Percentiles rank a stretch among this genome's conserved stretches.
These are phyloP conservation scores for Leccinum variabile DNA, from an alignment of 1,284 basidiomycete species.

Conservation along the genomic window DNA sequence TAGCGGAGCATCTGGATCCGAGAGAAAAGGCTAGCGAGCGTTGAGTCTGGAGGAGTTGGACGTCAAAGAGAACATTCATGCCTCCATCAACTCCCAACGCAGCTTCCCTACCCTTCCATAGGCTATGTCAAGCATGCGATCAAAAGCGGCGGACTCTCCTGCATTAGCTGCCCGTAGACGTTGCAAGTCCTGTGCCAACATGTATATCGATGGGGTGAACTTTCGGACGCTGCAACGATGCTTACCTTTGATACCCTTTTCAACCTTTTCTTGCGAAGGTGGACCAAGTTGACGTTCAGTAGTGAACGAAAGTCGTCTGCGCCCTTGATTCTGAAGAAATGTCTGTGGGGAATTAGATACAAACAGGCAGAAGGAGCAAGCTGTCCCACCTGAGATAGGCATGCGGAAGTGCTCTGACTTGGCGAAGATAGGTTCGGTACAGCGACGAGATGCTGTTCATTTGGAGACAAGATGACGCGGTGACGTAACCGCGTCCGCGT, in stretches of 20 bases:
- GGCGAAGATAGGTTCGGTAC: slow-evolving; percentile 33
- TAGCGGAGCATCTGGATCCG: slow-evolving; percentile 41
- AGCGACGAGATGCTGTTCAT: slow-evolving; percentile 24
- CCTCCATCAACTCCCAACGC: slow-evolving; percentile 63
- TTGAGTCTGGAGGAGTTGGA: slow-evolving; percentile 9
- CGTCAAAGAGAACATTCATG: slow-evolving; percentile 27
- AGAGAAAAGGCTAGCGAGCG: slow-evolving; percentile 50
- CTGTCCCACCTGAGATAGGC: slow-evolving; percentile 29
- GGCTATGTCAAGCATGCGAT: slow-evolving; percentile 67
- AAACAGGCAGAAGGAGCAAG: not conserved
- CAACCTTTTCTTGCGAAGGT: slow-evolving; percentile 43
- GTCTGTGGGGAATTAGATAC: slow-evolving; percentile 40
- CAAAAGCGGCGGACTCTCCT: slow-evolving; percentile 54
- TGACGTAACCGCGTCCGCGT: not conserved
- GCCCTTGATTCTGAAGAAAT: slow-evolving; percentile 64
- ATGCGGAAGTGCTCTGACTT: slow-evolving; percentile 33
- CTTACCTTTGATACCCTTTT: slow-evolving; percentile 53
- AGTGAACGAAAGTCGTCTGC: slow-evolving; percentile 55
- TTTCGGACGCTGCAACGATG: not conserved
- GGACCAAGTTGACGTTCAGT: slow-evolving; percentile 30
- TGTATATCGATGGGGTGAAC: not conserved
- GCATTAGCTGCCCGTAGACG: slow-evolving; percentile 58
- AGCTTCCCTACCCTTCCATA: slow-evolving; percentile 76
- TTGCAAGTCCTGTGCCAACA: slow-evolving; percentile 49
- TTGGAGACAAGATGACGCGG: not conserved